Percentiles rank a stretch among this genome's conserved stretches.
Evolutionary conservation across 495 filamentous ascomycete species (phyloP).

Genomic region (Cudoniella acicularis): DNA sequence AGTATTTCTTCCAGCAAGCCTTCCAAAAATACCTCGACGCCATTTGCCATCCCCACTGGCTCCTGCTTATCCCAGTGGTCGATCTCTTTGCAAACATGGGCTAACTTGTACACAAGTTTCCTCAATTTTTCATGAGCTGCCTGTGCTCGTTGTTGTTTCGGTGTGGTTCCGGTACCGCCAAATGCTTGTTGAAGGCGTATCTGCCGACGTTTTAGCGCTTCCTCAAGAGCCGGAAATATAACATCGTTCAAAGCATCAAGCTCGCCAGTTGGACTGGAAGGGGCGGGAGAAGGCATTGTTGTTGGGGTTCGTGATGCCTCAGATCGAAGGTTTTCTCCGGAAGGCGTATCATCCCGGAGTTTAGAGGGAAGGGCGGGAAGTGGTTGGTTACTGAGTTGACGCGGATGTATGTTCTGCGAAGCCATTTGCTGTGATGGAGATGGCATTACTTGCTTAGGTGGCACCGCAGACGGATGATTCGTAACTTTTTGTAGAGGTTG

Average conservation of each 20-base stretch:
- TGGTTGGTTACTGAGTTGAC: conserved; percentile 19
- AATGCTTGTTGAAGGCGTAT: conserved; percentile 54
- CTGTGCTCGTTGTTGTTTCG: conserved; percentile 58
- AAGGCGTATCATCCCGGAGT: conserved; percentile 24
- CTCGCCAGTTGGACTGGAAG: conserved; percentile 23
- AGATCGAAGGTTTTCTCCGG: conserved; percentile 18
- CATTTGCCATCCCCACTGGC: conserved; percentile 87
- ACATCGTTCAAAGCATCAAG: conserved; percentile 49
- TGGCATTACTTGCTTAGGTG: conserved; percentile 31
- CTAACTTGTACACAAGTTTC: conserved; percentile 70
- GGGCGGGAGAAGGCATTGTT: conserved; percentile 26
- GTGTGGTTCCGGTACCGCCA: conserved; percentile 34
- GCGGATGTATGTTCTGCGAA: conserved; percentile 22
- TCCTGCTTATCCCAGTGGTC: conserved; percentile 79
- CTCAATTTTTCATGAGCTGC: conserved; percentile 79
- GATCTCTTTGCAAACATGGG: conserved; percentile 76
- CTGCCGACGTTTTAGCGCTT: conserved; percentile 77
- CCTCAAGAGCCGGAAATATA: conserved; percentile 84
- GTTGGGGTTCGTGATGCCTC: conserved; percentile 25
- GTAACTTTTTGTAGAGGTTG: conserved; percentile 33
- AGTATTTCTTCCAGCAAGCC: conserved; percentile 91
- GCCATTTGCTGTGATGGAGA: conserved; percentile 7
- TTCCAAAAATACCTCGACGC: conserved; percentile 81
- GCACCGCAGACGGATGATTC: conserved; percentile 28
- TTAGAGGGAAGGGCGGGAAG: conserved; percentile 27